Percentiles rank a stretch among this genome's conserved stretches.
Conservation (phyloP, 1,284 basidiomycete species). For the Ceratobasidium sp. region DNA sequence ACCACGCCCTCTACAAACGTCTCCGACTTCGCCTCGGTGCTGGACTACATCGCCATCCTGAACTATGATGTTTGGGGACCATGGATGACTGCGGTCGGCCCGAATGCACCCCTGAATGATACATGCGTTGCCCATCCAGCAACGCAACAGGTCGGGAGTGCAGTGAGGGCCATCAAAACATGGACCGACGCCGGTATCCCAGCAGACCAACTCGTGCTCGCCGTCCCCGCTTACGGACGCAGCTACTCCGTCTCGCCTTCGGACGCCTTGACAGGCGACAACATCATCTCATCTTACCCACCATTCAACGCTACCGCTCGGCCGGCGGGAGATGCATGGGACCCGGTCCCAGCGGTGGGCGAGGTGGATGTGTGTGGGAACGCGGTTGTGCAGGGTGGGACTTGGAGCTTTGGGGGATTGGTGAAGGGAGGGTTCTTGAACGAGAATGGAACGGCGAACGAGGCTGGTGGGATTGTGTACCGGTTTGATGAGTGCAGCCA, state of each 20-base stretch:
- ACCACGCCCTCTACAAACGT: slow-evolving; percentile 58
- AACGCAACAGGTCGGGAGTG: slow-evolving; percentile 42
- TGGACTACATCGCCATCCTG: slow-evolving; percentile 65
- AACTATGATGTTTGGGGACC: slow-evolving; percentile 63
- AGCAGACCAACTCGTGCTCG: slow-evolving; percentile 61
- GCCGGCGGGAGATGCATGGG: slow-evolving; percentile 68
- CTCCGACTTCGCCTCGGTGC: slow-evolving; percentile 57
- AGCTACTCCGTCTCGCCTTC: slow-evolving; percentile 5
- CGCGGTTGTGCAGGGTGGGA: slow-evolving; percentile 57
- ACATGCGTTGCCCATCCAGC: slow-evolving; percentile 58
- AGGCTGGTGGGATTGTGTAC: slow-evolving; percentile 61
- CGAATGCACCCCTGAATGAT: slow-evolving; percentile 61
- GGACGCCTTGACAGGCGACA: slow-evolving; percentile 25
- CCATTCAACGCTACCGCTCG: slow-evolving; percentile 59
- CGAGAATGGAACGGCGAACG: slow-evolving; percentile 59
- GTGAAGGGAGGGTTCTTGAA: slow-evolving; percentile 65
- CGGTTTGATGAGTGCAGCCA: slow-evolving; percentile 71
- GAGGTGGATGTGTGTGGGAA: slow-evolving; percentile 65
- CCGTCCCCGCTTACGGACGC: slow-evolving; percentile 55
- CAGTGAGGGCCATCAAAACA: slow-evolving; percentile 54
- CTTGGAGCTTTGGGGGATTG: slow-evolving; percentile 70
- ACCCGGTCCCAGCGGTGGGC: slow-evolving; percentile 56
- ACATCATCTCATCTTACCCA: slow-evolving; percentile 56
- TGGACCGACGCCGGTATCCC: slow-evolving; percentile 63
- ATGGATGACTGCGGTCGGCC: slow-evolving; percentile 56